Conservation (phyloP, 164 flowering plant genomes). For the Tinospora cordifolia region DNA sequence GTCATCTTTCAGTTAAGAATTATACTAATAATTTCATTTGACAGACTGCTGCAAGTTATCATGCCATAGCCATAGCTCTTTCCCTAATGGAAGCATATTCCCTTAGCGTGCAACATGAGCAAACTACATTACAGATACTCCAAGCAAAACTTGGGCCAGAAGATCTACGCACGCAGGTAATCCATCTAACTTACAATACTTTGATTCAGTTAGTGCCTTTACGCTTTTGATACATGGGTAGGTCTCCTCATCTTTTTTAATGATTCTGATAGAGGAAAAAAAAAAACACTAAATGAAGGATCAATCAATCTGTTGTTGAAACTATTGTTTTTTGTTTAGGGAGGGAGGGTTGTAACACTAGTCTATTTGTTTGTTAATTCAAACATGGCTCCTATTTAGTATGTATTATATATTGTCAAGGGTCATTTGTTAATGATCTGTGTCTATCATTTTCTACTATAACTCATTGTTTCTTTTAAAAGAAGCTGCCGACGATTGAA, state of each 20-base stretch:
- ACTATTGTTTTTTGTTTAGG: too few relatives aligned
- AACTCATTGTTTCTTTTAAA: neutral
- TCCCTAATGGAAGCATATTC: slow-evolving; percentile 90
- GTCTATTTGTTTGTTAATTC: too few relatives aligned
- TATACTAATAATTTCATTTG: neutral
- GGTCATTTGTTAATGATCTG: too few relatives aligned
- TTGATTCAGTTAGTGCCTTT: neutral
- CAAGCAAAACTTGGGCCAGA: slow-evolving; percentile 73
- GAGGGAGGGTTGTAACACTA: too few relatives aligned
- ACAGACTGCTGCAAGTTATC: slow-evolving; percentile 95
- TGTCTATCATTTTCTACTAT: neutral
- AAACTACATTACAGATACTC: slow-evolving; percentile 78
- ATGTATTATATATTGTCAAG: too few relatives aligned
- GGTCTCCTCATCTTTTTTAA: too few relatives aligned
- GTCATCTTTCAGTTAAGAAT: neutral
- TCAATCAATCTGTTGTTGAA: too few relatives aligned
- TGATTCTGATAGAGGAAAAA: too few relatives aligned
- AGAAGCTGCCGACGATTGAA: neutral
- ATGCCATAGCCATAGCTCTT: slow-evolving; percentile 90
- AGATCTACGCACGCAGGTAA: slow-evolving; percentile 86
- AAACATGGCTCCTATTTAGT: too few relatives aligned
- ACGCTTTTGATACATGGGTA: neutral
- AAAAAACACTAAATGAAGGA: too few relatives aligned
- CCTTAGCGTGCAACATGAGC: slow-evolving; percentile 89
- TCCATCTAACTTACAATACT: neutral